Conservation (phyloP, 805 yeast genomes). For the Metschnikowia bowlesiae region DNA sequence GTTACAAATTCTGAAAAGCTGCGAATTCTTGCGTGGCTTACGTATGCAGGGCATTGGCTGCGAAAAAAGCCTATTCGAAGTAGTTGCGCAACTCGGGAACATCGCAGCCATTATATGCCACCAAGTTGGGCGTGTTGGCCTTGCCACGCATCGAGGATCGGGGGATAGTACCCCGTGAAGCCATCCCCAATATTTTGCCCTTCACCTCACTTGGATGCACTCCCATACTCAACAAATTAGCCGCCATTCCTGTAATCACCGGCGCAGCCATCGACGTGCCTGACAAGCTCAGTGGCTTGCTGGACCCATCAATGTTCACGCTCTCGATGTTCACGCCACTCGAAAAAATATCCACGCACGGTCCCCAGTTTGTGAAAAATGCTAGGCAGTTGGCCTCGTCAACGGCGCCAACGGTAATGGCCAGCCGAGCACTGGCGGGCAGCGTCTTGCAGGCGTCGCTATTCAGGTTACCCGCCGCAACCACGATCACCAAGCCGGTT, state of each 20-base stretch:
- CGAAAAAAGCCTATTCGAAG: conserved; percentile 2
- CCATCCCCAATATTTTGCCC: conserved; percentile 10
- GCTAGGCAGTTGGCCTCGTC: conserved; percentile 69
- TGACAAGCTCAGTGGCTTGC: conserved; percentile 11
- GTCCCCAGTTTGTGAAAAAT: conserved; percentile 84
- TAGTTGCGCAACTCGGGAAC: conserved; percentile 4
- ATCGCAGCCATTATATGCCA: conserved; percentile 18
- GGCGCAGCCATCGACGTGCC: conserved; percentile 20
- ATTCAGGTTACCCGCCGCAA: conserved; percentile 84
- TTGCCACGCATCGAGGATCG: conserved; percentile 7
- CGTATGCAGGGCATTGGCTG: conserved; percentile 2
- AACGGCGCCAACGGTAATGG: conserved; percentile 84
- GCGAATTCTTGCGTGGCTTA: background rate
- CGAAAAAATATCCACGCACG: conserved; percentile 84
- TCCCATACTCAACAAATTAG: conserved; percentile 15
- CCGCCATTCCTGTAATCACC: conserved; percentile 14
- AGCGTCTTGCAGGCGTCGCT: conserved; percentile 77
- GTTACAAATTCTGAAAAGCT: conserved; percentile 2
- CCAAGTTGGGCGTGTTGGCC: conserved; percentile 13
- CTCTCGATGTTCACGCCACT: conserved; percentile 71
- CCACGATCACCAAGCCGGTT: conserved; percentile 68
- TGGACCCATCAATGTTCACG: conserved; percentile 34
- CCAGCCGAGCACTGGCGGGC: conserved; percentile 73
- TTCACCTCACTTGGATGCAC: conserved; percentile 11
- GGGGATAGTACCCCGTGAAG: conserved; percentile 6